Percentiles rank a stretch among this genome's conserved stretches.
Conservation (phyloP, 2,329 filamentous ascomycete species). For the Chrysosphaeria jannelii region DNA sequence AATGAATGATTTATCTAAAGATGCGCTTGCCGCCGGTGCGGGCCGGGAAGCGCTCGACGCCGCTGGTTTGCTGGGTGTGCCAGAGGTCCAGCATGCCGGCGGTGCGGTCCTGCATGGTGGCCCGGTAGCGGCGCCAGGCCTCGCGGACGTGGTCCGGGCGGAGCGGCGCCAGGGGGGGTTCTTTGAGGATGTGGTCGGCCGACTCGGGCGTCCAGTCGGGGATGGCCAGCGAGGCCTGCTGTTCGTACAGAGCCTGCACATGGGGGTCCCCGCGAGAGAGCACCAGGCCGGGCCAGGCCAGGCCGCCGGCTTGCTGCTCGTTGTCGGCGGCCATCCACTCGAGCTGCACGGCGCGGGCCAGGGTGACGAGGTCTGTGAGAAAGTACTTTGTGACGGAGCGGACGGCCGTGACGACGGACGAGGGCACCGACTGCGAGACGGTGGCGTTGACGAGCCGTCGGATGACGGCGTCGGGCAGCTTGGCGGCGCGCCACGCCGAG, state of each 20-base stretch:
- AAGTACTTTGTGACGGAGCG: constrained; percentile 50
- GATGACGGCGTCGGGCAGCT: constrained; percentile 36
- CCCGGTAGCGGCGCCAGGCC: constrained; percentile 36
- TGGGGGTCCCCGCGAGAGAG: constrained; percentile 6
- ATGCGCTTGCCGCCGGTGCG: constrained; percentile 19
- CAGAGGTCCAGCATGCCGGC: constrained; percentile 28
- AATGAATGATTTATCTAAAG: constrained; percentile 17
- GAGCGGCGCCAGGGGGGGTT: constrained; percentile 22
- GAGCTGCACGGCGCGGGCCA: constrained; percentile 35
- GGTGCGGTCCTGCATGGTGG: constrained; percentile 28
- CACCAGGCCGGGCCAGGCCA: constrained; percentile 9
- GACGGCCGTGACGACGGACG: constrained; percentile 45
- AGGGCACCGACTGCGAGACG: constrained; percentile 47
- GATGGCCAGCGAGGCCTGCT: constrained; percentile 7
- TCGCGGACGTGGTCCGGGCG: constrained; percentile 48
- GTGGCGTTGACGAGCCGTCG: constrained; percentile 54
- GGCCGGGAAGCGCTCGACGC: constrained; percentile 26
- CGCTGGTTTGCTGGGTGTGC: constrained; percentile 27
- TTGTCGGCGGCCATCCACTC: constrained; percentile 32
- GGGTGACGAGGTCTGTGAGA: constrained; percentile 44
- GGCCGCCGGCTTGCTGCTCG: constrained; percentile 22
- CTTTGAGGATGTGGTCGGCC: constrained; percentile 9
- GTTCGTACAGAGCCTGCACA: constrained; percentile 8
- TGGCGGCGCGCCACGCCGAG: constrained; percentile 38
- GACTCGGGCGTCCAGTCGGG: constrained; percentile 6